Base-by-base conservation (phyloP, 164 flowering plant genomes). In the Magnolia sinica region DNA sequence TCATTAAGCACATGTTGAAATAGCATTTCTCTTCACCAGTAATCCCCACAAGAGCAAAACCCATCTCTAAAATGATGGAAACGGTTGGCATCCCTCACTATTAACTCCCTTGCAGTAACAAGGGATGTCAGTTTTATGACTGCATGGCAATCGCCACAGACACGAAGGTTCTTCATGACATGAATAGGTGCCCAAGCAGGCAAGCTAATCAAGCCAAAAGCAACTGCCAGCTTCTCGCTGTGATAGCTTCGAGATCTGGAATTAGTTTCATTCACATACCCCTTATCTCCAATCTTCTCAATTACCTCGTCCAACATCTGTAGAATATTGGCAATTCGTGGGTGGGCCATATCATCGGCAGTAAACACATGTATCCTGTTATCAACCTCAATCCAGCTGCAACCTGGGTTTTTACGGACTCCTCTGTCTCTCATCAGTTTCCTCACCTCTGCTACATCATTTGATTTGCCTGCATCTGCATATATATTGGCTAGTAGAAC, bases 371-470 rank as follows among this genome's bases (percentile, higher is more conserved):
- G 87, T 50, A 86, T 82, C 73, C 76, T 83, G 55, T 84, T 86
- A 24, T 79, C 74, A 59, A 84, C 88, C 78, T 88, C 89, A 76
- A 88, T 83, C 88, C 91, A 88, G 74, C 91, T 88, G 72, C 87
- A 84, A 50, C 88, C 89, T 22, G 86, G 87, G 70, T 81, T 77
- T 77, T 85, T 87, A 50, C 68, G 68, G 13, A 87, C 74, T 69
- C 87, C 79, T 61, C 80, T 86, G 64, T 83, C 87, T 68, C 79
- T 83, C 87, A 86, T 88, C 49, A 78, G 24, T 74, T 82, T 83
- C 72, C 91, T 87, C 55, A 82, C 79, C 64, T 80, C 76, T 61
- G 85, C 80, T 72, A 82, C 84, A 76, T 73, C 74, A 58, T 74
- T 77, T 71, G 72, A 67, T 29, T 76, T 74, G 13, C 84, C 80